Evolutionary conservation across 176 grass and related monocot species (phyloP).

Genomic region (Musa troglodytarum): DNA sequence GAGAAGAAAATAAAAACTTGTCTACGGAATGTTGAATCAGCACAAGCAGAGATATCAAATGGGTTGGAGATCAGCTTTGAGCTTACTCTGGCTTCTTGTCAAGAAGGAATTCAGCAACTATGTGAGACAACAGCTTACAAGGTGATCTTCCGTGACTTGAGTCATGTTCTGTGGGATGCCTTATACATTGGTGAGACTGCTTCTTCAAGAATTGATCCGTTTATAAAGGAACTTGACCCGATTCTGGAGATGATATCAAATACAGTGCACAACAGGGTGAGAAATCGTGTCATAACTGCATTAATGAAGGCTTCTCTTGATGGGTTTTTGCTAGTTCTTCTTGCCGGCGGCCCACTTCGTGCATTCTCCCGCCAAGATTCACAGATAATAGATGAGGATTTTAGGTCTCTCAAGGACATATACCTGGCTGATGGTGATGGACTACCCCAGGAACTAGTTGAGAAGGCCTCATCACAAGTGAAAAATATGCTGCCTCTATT

Average conservation of each 20-base stretch:
- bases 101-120: conserved; percentile 78
- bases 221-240: conserved; percentile 76
- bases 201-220: conserved; percentile 55
- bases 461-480: conserved; percentile 77
- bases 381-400: conserved; percentile 73
- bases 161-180: conserved; percentile 69
- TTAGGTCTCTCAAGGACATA: conserved; percentile 61
- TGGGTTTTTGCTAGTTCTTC: conserved; percentile 85
- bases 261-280: conserved; percentile 75
- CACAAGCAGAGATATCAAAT: conserved; percentile 76
- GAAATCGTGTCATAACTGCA: conserved; percentile 77
- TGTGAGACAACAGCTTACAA: conserved; percentile 93
- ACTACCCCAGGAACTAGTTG: conserved; percentile 80
- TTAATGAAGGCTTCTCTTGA: conserved; percentile 95
- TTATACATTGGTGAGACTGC: conserved; percentile 61
- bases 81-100: conserved; percentile 59
- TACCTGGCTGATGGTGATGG: conserved; percentile 91
- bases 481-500: conserved; percentile 87
- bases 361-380: conserved; percentile 59
- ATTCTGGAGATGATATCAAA: conserved; percentile 72
- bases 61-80: conserved; percentile 90
- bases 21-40: conserved; percentile 85
- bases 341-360: conserved; percentile 76
- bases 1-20: conserved; percentile 94
- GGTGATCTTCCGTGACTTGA: conserved; percentile 72